These are phyloP conservation scores for Penicillium thymicola DNA, from an alignment of 2,329 filamentous ascomycete genomes.

Conservation along the genomic window DNA sequence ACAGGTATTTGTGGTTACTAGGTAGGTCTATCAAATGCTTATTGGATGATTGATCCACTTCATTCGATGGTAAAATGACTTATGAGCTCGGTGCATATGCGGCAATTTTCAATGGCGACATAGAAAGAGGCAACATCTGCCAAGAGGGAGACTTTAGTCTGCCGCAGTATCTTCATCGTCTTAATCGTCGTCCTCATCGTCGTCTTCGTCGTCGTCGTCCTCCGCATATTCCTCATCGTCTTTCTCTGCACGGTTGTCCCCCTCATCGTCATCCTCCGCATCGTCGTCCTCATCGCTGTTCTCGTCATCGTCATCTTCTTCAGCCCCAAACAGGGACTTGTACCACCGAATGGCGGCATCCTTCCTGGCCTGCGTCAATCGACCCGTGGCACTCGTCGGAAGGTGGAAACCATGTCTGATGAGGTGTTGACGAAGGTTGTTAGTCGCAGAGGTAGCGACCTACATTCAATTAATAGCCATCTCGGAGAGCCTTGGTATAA, in stretches of 20 bases:
- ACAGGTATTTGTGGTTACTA: too few species aligned
- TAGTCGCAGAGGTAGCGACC: background rate
- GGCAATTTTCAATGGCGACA: background rate
- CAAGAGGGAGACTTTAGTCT: background rate
- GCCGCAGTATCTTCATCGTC: background rate
- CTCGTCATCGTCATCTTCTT: background rate
- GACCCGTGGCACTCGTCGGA: background rate
- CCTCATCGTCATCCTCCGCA: background rate
- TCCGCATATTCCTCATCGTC: background rate
- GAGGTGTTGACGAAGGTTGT: background rate
- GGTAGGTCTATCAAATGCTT: background rate
- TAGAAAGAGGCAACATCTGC: background rate
- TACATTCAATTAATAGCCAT: background rate
- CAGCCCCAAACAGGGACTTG: background rate
- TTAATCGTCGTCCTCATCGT: background rate
- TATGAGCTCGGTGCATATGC: too few species aligned
- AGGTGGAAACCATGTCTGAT: background rate
- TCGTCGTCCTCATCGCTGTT: background rate
- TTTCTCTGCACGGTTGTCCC: rapidly evolving
- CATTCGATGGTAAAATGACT: background rate
- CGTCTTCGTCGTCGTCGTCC: background rate
- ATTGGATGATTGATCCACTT: background rate
- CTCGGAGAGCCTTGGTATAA: background rate
- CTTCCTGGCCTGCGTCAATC: too few species aligned
- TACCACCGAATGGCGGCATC: background rate